Evolutionary conservation across 2,329 filamentous ascomycete genomes (phyloP), one percentile per base, ranked within the genome.

Genomic region (Pyrenophora teres): DNA sequence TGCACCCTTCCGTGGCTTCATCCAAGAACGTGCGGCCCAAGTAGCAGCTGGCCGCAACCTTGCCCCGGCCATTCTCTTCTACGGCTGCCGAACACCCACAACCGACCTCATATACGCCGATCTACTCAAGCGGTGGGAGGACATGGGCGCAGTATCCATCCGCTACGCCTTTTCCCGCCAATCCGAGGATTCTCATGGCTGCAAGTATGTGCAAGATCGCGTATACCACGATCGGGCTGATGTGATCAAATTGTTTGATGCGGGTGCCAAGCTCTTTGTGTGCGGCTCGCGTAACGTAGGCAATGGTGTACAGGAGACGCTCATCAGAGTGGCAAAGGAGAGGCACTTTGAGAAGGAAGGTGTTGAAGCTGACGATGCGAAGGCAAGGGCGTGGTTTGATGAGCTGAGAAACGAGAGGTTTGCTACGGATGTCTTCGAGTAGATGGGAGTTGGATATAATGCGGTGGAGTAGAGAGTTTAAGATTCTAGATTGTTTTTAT

Each of bases 1-100:
- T 46, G 76, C 75, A 23, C 69, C 77, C 1, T 77, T 80, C 50
- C 71, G 75, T 8, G 72, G 73, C 13, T 76, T 75, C 50, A 74
- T 77, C 33, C 75, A 74, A 52, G 72, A 74, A 51, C 72, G 72
- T 46, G 72, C 72, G 30, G 65, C 69, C 8, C 74, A 80, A 50
- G 66, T 77, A 9, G 71, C 69, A 3, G 76, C 76, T 0, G 84
- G 84, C 1, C 76, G 81, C 10, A 60, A 63, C 12, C 74, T 89
- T 0, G 86, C 83, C 0, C 83, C 81, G 0, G 84, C 85, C 0
- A 56, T 89, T n/a, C 76, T 89, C 1, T 88, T 87, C 75, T 80
- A 83, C 59, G 87, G 87, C 4, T 88, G 85, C 66, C 81, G 83
- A 12, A 67, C 75, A 4, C 79, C 81, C 0, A 77, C 76, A 0